Conservation (phyloP, 2,329 filamentous ascomycete species). For the Diplocarpon rosae region DNA sequence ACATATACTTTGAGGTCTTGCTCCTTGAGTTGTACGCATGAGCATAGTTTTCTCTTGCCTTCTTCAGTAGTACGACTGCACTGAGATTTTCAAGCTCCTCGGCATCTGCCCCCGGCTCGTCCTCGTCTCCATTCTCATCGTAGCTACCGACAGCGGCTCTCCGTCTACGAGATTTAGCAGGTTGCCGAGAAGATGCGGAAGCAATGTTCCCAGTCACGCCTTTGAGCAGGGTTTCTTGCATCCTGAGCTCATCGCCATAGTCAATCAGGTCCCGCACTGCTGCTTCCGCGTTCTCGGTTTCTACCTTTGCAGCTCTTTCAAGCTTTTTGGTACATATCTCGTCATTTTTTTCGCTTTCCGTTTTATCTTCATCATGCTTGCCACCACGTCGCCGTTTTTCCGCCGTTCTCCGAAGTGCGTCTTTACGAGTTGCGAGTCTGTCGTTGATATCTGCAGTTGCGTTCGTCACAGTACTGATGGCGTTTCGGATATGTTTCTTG, state of each 20-base stretch:
- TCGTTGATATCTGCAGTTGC: constrained; percentile 46
- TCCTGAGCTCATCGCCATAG: constrained; percentile 34
- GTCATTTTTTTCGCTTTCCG: constrained; percentile 26
- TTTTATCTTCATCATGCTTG: constrained; percentile 27
- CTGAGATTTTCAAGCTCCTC: constrained; percentile 24
- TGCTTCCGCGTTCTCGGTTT: constrained; percentile 46
- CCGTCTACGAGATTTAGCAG: constrained; percentile 26
- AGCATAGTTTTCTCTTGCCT: constrained; percentile 27
- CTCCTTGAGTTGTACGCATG: constrained; percentile 29
- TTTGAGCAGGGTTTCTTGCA: constrained; percentile 20
- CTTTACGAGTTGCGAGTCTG: constrained; percentile 29
- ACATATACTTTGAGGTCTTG: constrained; percentile 32
- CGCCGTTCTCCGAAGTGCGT: constrained; percentile 14
- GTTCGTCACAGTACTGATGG: constrained; percentile 35
- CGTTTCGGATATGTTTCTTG: constrained; percentile 36
- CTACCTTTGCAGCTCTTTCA: constrained; percentile 35
- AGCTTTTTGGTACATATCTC: constrained; percentile 32
- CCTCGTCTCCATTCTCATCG: constrained; percentile 29
- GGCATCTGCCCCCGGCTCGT: constrained; percentile 31
- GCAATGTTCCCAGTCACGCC: constrained; percentile 26
- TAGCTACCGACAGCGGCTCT: constrained; percentile 21
- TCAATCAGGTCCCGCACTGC: constrained; percentile 48
- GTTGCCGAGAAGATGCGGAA: constrained; percentile 15
- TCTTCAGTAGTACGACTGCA: constrained; percentile 28
- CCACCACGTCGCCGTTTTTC: constrained; percentile 25